Evolutionary conservation across 805 yeast species (phyloP).

Genomic region (Blastobotrys parvus): DNA sequence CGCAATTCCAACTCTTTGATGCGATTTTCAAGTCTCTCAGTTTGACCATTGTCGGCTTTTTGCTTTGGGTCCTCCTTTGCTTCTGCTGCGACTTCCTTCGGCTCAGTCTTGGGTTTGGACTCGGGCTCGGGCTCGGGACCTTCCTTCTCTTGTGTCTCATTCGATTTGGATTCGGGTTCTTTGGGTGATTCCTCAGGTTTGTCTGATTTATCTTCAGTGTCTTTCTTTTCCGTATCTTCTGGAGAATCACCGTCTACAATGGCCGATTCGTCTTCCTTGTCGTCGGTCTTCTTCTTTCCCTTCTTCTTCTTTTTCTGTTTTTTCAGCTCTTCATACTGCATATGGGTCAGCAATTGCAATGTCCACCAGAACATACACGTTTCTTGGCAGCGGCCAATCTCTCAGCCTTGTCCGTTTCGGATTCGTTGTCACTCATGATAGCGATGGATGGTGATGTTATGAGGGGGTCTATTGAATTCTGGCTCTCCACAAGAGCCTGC

Average conservation of each 20-base stretch:
- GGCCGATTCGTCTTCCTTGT: conserved; percentile 5
- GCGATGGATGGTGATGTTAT: not conserved
- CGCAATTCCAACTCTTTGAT: not conserved
- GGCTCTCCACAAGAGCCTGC: not conserved
- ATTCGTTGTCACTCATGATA: conserved; percentile 4
- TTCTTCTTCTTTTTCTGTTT: conserved; percentile 47
- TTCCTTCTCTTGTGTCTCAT: conserved; percentile 6
- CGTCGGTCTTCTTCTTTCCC: conserved; percentile 34
- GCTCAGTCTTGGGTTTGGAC: conserved; percentile 8
- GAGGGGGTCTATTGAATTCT: not conserved
- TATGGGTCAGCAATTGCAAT: conserved; percentile 1
- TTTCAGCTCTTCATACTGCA: conserved; percentile 55
- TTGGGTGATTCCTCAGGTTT: conserved; percentile 12
- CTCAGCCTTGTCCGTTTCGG: conserved; percentile 40
- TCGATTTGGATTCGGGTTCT: not conserved
- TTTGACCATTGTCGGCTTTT: conserved; percentile 1
- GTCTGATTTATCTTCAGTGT: conserved; percentile 7
- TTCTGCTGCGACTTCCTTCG: conserved; percentile 1
- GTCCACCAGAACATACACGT: conserved; percentile 33
- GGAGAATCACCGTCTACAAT: not conserved
- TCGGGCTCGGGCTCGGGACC: conserved; percentile 6
- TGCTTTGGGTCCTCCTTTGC: not conserved
- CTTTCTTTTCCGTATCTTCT: conserved; percentile 5
- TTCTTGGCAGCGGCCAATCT: conserved; percentile 68
- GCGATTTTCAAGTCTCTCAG: not conserved